Base-by-base conservation (phyloP, 164 flowering plant species). In the Buxus sempervirens region DNA sequence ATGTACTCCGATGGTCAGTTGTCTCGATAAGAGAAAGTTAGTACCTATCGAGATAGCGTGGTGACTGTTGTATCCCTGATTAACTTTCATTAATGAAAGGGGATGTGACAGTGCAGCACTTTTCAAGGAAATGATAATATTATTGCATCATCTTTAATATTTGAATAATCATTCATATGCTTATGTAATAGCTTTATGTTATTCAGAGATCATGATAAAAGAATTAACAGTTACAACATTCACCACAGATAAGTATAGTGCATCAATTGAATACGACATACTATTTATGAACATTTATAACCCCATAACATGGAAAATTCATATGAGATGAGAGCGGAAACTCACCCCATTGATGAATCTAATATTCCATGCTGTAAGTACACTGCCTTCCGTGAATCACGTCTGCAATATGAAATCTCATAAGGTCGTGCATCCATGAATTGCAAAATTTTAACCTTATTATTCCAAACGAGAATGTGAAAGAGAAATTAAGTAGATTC, bases 281-380 rank as follows among this genome's bases (percentile, higher is more conserved):
- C 26, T 55, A 55, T 5, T n/a, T 24, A 25, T 49, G 51, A 4
- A 38, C 24, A 18, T 10, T 41, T 27, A 32, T 16, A 26, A 62
- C 32, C 61, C 38, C 6, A 26, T 24, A n/a, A 38, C 18, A 24
- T 55, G 53, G 25, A 15, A 20, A 26, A 25, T 23, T 24, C 0
- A 61, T 54, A 54, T 12, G 24, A 28, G 38, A 25, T 36, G 14
- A 23, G 28, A 49, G 36, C 13, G 42, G 58, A 14, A 60, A 76
- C 96, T 84, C 74, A 96, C 99, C 99, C 98, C 98, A 96, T 87
- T 15, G 99, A 96, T 68, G 99, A 86, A 83, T 96, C 98, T 71
- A 96, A 41, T 73, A 90, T 71, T 32, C 98, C 99, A 82, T 96
- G 99, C 62, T 93, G 99, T 58, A 96, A 81, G 76, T 84, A 92